Base-by-base conservation (phyloP, 2,329 filamentous ascomycete genomes). In the Thermochaetoides dissita region DNA sequence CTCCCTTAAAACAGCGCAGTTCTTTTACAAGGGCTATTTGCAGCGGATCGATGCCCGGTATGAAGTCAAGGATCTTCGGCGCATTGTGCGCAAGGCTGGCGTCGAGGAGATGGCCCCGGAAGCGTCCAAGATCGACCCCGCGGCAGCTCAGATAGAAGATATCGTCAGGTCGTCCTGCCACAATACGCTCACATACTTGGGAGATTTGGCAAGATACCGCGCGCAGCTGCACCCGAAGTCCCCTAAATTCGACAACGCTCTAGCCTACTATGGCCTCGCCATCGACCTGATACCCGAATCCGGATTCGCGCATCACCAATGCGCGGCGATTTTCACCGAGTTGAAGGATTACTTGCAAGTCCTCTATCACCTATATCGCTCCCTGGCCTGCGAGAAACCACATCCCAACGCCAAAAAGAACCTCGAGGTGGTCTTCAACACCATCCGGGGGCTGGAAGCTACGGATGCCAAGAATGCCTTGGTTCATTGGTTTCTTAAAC, bases 181-280 rank as follows among this genome's bases (percentile, higher is more conserved):
- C 62, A 75, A 79, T 43, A 86, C 84, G 5, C 69, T 96, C 42
- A 80, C 95, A 46, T 85, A 82, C 50, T 74, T 96, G 8, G 91
- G 91, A 31, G 91, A 98, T 59, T 70, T 98, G 38, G 84, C 84
- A 39, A 79, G 91, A 48, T 98, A 95, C 62, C 80, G 88, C 41
- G 69, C 72, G 41, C 83, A 89, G 56, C 67, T 84, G 45, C 77
- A 80, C 45, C 72, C 72, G 46, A 87, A 83, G 59, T 74, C 77
- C 49, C 78, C 79, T 41, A 83, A 82, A 53, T 93, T 84, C 68
- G 82, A 82, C 28, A 76, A 76, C 10, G 86, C 89, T 10, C 70
- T 88, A 54, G 79, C 81, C 8, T 94, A 89, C 61, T 96, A 98
- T 60, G 69, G 74, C 42, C 68, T 96, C 46, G 91, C 91, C 17